phyloP scores from a whole-genome alignment of 179 eudicot species.

The Spinacia oleracea region DNA sequence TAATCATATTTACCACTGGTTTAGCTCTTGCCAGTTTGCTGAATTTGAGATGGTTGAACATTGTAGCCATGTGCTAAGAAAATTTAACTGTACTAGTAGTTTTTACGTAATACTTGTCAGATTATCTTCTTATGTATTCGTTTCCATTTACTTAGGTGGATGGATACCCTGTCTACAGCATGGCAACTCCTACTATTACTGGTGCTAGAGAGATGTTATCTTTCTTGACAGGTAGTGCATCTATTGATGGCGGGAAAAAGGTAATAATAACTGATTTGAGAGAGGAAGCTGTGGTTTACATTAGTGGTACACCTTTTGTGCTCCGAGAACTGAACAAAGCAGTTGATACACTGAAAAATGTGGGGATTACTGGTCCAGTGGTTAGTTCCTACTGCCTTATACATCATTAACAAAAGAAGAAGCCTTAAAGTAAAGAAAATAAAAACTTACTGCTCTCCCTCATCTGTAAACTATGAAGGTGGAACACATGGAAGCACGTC shows the following conservation, averaged over 20 bases:
- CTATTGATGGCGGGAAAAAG: constrained; percentile 42
- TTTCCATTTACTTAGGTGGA: constrained; percentile 59
- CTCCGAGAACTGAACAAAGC: constrained; percentile 90
- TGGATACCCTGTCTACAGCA: constrained; percentile 88
- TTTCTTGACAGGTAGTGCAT: constrained; percentile 61
- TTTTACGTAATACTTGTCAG: no score
- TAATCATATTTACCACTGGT: background rate
- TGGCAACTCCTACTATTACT: constrained; percentile 86
- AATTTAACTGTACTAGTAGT: no score
- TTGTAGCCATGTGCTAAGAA: background rate
- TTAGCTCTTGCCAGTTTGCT: background rate
- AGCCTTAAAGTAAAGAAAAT: background rate
- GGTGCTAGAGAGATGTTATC: constrained; percentile 90
- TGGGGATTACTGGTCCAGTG: constrained; percentile 91
- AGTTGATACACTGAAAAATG: constrained; percentile 88
- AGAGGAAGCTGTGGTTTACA: constrained; percentile 96
- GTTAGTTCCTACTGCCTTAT: constrained; percentile 40
- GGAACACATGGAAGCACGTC: constrained; percentile 88
- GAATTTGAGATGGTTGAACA: background rate
- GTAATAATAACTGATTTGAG: constrained; percentile 78
- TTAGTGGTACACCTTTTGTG: constrained; percentile 84
- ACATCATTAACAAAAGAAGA: constrained; percentile 10
- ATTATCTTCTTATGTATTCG: constrained; percentile 6
- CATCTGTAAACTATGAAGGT: constrained; percentile 49
- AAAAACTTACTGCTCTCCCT: constrained; percentile 11